phyloP scores from a whole-genome alignment of 148 eudicot species.

The Rhododendron vialii region DNA sequence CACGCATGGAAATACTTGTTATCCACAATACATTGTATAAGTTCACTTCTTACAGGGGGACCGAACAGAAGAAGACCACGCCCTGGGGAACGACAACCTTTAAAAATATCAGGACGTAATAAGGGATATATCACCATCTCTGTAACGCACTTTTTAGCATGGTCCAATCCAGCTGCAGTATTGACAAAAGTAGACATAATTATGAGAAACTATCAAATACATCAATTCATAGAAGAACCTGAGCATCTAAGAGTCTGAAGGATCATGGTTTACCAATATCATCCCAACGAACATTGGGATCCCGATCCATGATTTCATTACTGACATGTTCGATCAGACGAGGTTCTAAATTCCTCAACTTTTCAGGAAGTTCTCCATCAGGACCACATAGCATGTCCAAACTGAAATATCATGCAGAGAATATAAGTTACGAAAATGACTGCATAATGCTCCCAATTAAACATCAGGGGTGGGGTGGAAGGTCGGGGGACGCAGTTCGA shows the following conservation, averaged over 20 bases:
- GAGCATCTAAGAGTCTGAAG: background rate
- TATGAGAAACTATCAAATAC: background rate
- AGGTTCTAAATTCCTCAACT: constrained; percentile 91
- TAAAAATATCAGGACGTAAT: constrained; percentile 93
- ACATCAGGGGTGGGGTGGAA: background rate
- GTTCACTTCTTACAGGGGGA: constrained; percentile 71
- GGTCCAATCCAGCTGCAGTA: constrained; percentile 82
- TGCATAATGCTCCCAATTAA: constrained; percentile 1
- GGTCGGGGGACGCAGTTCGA: background rate
- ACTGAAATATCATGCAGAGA: constrained; percentile 32
- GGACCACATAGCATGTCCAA: constrained; percentile 91
- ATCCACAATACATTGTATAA: background rate
- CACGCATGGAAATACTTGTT: background rate
- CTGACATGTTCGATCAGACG: constrained; percentile 94
- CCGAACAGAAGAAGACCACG: constrained; percentile 98
- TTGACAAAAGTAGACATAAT: constrained; percentile 13
- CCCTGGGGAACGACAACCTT: constrained; percentile 99
- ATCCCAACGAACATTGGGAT: constrained; percentile 97
- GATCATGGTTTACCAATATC: constrained; percentile 67
- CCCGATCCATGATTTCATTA: constrained; percentile 95
- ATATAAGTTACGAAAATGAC: background rate
- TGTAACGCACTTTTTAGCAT: constrained; percentile 97
- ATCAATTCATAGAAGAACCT: background rate
- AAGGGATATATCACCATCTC: constrained; percentile 99
- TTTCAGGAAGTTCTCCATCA: constrained; percentile 97